Evolutionary conservation across 202 grass and related monocot genomes (phyloP).

Genomic region (Carex arenaria): DNA sequence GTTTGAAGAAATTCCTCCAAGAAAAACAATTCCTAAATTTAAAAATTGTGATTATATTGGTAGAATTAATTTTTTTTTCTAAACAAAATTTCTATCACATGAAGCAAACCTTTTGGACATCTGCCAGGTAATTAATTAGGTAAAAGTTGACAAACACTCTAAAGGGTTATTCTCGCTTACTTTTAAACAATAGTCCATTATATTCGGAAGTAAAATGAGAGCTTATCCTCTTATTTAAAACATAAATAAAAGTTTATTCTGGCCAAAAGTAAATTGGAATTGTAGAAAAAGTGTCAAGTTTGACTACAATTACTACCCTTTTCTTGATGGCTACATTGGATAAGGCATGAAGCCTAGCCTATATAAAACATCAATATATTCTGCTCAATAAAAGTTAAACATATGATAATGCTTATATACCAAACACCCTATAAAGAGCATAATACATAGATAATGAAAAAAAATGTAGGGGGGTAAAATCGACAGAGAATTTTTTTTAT

Average conservation of each 20-base stretch:
- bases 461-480: background rate
- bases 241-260: background rate
- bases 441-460: background rate
- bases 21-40: too few relatives aligned
- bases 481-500: too few relatives aligned
- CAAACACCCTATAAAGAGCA: background rate
- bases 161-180: background rate
- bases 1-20: too few relatives aligned
- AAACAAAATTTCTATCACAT: background rate
- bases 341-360: too few relatives aligned
- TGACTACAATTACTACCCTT: background rate
- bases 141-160: background rate
- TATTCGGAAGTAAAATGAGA: background rate
- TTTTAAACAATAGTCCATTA: background rate
- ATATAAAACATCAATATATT: background rate
- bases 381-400: background rate
- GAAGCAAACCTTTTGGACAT: background rate
- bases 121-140: background rate
- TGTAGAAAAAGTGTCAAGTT: background rate
- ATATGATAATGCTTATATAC: background rate
- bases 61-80: background rate
- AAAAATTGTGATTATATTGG: background rate
- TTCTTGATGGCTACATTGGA: background rate
- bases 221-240: background rate
- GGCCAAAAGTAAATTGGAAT: background rate